Conservation (phyloP, 2,329 filamentous ascomycete species). For the Aspergillus pseudoglaucus region DNA sequence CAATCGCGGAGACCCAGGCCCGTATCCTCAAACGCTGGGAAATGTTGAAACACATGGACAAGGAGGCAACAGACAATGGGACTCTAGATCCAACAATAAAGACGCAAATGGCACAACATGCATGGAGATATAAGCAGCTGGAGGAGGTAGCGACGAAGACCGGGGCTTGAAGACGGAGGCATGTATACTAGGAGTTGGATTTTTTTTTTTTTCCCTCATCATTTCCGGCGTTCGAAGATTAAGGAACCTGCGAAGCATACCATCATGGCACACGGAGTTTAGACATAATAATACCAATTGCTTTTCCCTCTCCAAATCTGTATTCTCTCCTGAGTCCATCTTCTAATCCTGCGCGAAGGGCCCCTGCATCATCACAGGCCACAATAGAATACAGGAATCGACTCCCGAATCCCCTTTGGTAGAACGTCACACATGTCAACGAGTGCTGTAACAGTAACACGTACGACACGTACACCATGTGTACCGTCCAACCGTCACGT, state of each 20-base stretch:
- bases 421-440: constrained; percentile 12
- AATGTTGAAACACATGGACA: constrained; percentile 26
- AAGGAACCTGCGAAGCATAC: constrained; percentile 7
- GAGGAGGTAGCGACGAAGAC: constrained; percentile 26
- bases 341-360: not conserved
- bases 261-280: not conserved
- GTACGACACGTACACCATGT: not conserved
- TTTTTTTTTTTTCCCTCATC: constrained; percentile 5
- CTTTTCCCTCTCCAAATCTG: not conserved
- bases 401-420: not conserved
- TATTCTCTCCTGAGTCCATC: not conserved
- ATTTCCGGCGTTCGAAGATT: constrained; percentile 25
- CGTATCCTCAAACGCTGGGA: constrained; percentile 32
- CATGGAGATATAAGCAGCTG: constrained; percentile 28
- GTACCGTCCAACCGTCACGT: not conserved
- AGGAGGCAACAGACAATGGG: constrained; percentile 26
- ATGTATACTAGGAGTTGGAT: not conserved
- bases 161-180: constrained; percentile 6
- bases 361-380: not conserved
- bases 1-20: constrained; percentile 28
- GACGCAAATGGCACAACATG: constrained; percentile 28
- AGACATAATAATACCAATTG: constrained; percentile 1
- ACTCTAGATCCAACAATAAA: constrained; percentile 23
- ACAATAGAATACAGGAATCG: not conserved
- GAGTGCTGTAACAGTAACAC: constrained; percentile 14